These are phyloP conservation scores for Phytophthora ramorum DNA, from an alignment of 352 stramenopile genomes.

Conservation along the genomic window DNA sequence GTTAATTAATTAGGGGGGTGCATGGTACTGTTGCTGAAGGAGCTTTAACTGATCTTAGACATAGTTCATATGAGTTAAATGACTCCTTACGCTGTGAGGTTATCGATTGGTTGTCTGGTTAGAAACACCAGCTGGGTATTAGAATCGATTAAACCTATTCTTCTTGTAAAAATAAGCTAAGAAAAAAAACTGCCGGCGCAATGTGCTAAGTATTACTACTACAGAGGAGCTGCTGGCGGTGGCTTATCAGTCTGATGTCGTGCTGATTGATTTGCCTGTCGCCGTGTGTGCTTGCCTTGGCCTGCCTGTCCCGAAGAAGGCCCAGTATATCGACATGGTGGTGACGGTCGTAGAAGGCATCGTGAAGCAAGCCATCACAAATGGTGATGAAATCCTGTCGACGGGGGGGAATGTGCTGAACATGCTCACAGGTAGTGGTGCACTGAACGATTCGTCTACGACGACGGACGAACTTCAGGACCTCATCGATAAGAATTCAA, in stretches of 20 bases:
- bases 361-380: slow-evolving; percentile 17
- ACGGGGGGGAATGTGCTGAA: neutral
- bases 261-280: slow-evolving; percentile 36
- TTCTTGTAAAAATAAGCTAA: no score
- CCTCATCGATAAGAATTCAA: slow-evolving; percentile 1
- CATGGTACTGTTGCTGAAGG: no score
- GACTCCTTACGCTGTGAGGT: neutral
- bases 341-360: slow-evolving; percentile 6
- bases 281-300: slow-evolving; percentile 9
- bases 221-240: slow-evolving; percentile 14
- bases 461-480: neutral
- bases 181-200: no score
- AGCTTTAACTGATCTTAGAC: no score
- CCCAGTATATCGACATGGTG: slow-evolving; percentile 1
- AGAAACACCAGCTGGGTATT: neutral
- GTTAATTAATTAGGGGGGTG: slow-evolving; percentile 8
- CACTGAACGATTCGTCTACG: neutral
- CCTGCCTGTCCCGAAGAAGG: neutral
- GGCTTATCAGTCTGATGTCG: slow-evolving; percentile 20
- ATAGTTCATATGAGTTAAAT: neutral
- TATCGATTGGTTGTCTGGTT: neutral
- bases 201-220: no score
- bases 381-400: slow-evolving; percentile 8
- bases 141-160: no score
- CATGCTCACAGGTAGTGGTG: neutral